Percentiles rank a stretch among this genome's conserved stretches.
Conservation (phyloP, 257 asterid species). For the Voacanga thouarsii region DNA sequence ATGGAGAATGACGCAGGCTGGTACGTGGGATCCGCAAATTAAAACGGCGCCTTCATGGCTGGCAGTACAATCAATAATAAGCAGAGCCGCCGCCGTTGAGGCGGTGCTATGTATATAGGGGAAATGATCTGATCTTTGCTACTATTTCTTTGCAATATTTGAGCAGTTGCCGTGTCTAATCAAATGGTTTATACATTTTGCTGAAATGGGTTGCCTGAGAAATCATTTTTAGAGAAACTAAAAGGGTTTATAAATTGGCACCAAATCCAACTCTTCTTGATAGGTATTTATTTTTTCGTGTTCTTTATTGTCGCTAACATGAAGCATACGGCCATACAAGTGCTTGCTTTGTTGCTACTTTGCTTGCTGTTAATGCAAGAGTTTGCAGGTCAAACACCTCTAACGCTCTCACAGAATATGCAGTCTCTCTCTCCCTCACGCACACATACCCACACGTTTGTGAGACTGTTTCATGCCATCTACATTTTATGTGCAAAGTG, state of each 20-base stretch:
- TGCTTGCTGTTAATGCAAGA: constrained; percentile 6
- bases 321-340: constrained; percentile 10
- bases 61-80: not conserved
- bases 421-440: not conserved
- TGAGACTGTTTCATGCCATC: not conserved
- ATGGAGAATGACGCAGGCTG: constrained; percentile 7
- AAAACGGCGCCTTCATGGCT: constrained; percentile 23
- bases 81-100: constrained; percentile 1
- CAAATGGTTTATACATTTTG: not conserved
- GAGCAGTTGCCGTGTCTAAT: not conserved
- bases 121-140: not conserved
- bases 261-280: not conserved
- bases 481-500: not conserved
- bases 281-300: not conserved
- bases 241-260: constrained; percentile 27
- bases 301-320: not conserved
- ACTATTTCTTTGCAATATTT: not conserved
- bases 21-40: not conserved
- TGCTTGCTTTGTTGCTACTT: not conserved
- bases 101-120: not conserved
- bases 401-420: not conserved
- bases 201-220: constrained; percentile 29
- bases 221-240: constrained; percentile 23
- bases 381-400: constrained; percentile 19
- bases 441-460: no score